Conservation (phyloP, 1,284 basidiomycete species). For the Singerocomus rubriflavus region DNA sequence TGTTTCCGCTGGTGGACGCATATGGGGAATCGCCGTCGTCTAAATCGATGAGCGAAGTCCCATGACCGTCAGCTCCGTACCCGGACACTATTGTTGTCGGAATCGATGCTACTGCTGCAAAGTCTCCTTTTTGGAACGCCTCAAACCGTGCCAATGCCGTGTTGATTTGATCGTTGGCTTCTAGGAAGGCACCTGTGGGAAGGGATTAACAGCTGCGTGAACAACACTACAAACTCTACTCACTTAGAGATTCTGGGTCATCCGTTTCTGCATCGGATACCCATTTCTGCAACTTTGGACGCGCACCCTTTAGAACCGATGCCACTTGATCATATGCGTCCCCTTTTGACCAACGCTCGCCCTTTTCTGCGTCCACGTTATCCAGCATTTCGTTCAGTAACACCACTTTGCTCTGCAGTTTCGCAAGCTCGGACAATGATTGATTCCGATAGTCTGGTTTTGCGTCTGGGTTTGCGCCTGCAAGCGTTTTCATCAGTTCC, state of each 20-base stretch:
- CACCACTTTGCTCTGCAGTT: conserved; percentile 92
- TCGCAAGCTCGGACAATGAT: conserved; percentile 87
- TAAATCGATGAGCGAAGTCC: conserved; percentile 68
- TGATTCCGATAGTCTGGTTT: conserved; percentile 93
- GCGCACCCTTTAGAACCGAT: conserved; percentile 74
- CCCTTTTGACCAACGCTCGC: conserved; percentile 78
- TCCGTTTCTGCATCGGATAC: conserved; percentile 86
- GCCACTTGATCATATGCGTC: conserved; percentile 99
- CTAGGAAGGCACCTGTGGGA: conserved; percentile 77
- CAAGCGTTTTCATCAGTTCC: conserved; percentile 95
- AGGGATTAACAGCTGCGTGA: conserved; percentile 1
- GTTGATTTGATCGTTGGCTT: conserved; percentile 98
- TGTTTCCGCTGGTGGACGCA: conserved; percentile 11
- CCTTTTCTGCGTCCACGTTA: conserved; percentile 71
- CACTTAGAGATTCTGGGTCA: conserved; percentile 86
- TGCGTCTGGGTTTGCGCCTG: conserved; percentile 93
- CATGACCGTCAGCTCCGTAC: conserved; percentile 31
- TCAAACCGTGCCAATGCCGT: conserved; percentile 88
- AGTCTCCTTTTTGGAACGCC: conserved; percentile 90
- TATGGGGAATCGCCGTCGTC: conserved; percentile 44
- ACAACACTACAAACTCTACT: conserved; percentile 20
- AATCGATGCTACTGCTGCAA: conserved; percentile 56
- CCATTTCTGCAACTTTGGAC: conserved; percentile 98
- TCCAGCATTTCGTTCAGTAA: conserved; percentile 96
- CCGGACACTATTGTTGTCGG: conserved; percentile 52